A percentile compares a stretch with the other conserved stretches of the same genome.
phyloP scores from a whole-genome alignment of 257 asterid species.

The Nicotiana tabacum region DNA sequence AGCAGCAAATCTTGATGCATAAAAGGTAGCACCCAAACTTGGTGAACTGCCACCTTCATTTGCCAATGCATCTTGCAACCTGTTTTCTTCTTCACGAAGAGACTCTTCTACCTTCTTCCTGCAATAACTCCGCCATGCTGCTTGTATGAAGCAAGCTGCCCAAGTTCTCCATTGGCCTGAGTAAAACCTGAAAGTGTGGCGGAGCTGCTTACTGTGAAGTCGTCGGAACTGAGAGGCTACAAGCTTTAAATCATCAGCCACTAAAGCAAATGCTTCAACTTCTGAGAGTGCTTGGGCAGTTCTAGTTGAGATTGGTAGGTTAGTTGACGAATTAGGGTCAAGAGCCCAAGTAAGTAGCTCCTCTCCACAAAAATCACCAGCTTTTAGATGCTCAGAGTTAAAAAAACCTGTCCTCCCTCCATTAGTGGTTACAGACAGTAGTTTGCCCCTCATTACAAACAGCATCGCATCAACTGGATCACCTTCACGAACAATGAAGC shows the following conservation, averaged over 20 bases:
- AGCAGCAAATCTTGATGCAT: conserved; percentile 93
- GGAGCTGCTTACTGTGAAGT: conserved; percentile 81
- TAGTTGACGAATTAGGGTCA: conserved; percentile 74
- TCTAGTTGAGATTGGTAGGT: conserved; percentile 88
- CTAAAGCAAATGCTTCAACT: conserved; percentile 88
- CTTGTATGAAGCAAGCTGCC: conserved; percentile 95
- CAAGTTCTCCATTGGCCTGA: conserved; percentile 97
- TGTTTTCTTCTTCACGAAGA: conserved; percentile 61
- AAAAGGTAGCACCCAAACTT: conserved; percentile 81
- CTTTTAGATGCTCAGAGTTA: conserved; percentile 68
- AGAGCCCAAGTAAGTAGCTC: conserved; percentile 98
- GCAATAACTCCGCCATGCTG: conserved; percentile 75
- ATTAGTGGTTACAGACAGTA: conserved; percentile 73
- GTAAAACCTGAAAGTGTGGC: conserved; percentile 88
- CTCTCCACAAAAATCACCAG: conserved; percentile 96
- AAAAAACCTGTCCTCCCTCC: conserved; percentile 94
- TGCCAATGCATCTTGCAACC: conserved; percentile 79
- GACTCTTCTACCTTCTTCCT: conserved; percentile 84
- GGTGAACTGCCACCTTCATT: conserved; percentile 56
- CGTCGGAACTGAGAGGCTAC: conserved; percentile 91
- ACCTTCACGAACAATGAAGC: conserved; percentile 92
- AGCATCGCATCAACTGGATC: conserved; percentile 95
- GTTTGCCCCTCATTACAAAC: conserved; percentile 80
- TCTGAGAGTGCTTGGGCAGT: conserved; percentile 86
- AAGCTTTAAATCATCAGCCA: conserved; percentile 80